These are phyloP conservation scores for Funneliformis caledonium DNA, from an alignment of 371 early-diverging fungal species.

Conservation along the genomic window DNA sequence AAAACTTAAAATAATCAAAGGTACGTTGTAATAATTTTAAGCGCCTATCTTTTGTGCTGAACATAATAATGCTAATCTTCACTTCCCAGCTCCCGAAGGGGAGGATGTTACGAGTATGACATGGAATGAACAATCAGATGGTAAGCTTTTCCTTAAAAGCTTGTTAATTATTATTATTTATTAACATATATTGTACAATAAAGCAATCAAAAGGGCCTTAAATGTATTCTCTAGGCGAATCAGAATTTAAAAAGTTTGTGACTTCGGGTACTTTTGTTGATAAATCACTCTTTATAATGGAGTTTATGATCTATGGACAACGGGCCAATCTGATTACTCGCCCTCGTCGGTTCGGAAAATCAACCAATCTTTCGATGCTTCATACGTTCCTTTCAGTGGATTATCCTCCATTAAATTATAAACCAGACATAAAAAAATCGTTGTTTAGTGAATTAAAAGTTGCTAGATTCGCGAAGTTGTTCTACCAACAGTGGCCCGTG, in stretches of 20 bases:
- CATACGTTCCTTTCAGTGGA: background rate
- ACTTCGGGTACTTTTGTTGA: background rate
- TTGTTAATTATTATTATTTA: conserved; percentile 13
- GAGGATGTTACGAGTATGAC: background rate
- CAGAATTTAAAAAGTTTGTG: background rate
- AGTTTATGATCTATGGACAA: conserved; percentile 4
- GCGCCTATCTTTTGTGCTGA: background rate
- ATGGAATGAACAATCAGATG: background rate
- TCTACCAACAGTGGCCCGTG: conserved; percentile 7
- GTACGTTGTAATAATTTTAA: conserved; percentile 11
- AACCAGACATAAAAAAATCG: no score
- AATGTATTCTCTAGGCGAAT: background rate
- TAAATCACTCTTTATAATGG: conserved; percentile 27
- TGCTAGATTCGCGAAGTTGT: conserved; percentile 1
- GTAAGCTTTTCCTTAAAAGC: conserved; percentile 10
- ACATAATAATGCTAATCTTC: background rate
- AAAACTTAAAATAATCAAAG: background rate
- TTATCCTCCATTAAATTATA: no score
- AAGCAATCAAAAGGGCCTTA: background rate
- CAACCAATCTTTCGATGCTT: conserved; percentile 30
- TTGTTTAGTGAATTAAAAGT: conserved; percentile 20
- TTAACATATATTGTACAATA: conserved; percentile 16
- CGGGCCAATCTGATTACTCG: conserved; percentile 20
- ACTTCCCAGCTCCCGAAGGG: conserved; percentile 20
- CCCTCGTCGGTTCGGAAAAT: conserved; percentile 28